Evolutionary conservation across 176 grass and related monocot species (phyloP), one percentile per base, ranked within the genome.

Genomic region (Hsuehochloa calcarea): DNA sequence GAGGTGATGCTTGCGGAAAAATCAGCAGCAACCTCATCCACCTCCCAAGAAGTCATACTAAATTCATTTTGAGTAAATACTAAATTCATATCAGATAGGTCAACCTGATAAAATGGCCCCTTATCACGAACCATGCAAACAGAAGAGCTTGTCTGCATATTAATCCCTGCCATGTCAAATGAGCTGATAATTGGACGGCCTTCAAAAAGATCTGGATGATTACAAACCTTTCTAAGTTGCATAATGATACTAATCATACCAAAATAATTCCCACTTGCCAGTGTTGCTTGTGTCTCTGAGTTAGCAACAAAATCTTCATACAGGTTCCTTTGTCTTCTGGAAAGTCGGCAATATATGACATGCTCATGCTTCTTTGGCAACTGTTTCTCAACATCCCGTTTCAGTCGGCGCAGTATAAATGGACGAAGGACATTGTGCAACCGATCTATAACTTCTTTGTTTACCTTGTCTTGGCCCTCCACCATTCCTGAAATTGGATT

Each of bases 241-340:
- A 96, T 99, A 77, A 99, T 99, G 84, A 99, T 88, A 78, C 96
- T 99, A 79, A 99, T 99, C 96, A 99, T 99, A 35, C 93, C 96
- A 84, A 99, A 99, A 92, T 94, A 99, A 66, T 99, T 99, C 31
- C 91, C 77, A 96, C 91, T 94, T 22, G 88, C 67, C 50, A 99
- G 88, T 61, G 93, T 99, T 73, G 90, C 86, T 80, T 99, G 96
- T 55, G 96, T 99, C 55, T 99, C 91, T 79, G 93, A 96, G 87
- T 85, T 99, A 45, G 91, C 91, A 86, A 99, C 89, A 65, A 99
- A 99, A 91, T 99, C 96, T 83, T 99, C 96, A 77, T 99, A 99
- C 84, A 99, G 85, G 83, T 96, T 99, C 72, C 96, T 89, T 80
- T 99, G 96, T 17, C 96, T 87, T 96, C 91, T 92, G 22, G 96